These are phyloP conservation scores for Castanopsis chinensis DNA, from an alignment of 306 rosid species.

Conservation along the genomic window DNA sequence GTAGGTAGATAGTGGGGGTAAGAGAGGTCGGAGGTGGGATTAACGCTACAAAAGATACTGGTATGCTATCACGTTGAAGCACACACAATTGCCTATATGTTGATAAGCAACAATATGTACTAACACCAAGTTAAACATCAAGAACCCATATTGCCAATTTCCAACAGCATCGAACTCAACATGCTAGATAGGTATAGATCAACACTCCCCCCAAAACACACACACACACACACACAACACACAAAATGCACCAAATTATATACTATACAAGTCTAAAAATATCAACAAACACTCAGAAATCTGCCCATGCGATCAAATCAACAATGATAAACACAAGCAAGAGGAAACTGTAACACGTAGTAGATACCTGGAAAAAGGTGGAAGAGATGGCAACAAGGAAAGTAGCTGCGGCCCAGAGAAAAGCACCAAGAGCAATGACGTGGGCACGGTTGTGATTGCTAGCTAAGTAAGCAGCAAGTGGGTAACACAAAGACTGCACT, in stretches of 20 bases:
- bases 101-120: background rate
- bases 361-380: constrained; percentile 56
- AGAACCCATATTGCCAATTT: background rate
- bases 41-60: no score
- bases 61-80: no score
- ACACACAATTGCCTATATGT: background rate
- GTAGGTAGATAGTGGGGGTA: no score
- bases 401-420: constrained; percentile 73
- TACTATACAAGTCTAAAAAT: background rate
- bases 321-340: background rate
- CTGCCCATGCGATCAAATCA: background rate
- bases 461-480: constrained; percentile 67
- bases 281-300: background rate
- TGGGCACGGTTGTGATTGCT: constrained; percentile 65
- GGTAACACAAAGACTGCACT: constrained; percentile 69
- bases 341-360: background rate
- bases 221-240: background rate
- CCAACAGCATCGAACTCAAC: background rate
- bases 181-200: background rate
- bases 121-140: background rate
- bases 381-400: constrained; percentile 61
- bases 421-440: constrained; percentile 64
- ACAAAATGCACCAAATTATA: background rate
- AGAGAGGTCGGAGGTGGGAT: no score
- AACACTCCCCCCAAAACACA: background rate